Conservation (phyloP, 176 grass and related monocot species). For the Olyra latifolia region DNA sequence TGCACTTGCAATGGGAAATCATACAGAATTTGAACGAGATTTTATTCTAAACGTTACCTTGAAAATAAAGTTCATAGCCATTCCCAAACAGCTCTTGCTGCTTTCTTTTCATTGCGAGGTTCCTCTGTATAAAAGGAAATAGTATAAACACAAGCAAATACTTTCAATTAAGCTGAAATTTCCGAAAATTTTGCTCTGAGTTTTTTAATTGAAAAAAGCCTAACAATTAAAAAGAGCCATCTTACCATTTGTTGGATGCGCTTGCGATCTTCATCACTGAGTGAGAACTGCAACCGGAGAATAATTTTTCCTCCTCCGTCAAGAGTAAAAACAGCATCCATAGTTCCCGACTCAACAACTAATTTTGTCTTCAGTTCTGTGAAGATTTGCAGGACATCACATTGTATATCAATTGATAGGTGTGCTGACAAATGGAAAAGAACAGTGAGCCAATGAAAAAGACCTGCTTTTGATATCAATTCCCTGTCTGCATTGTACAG, state of each 20-base stretch:
- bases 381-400: not conserved
- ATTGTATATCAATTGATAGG: not conserved
- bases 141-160: not conserved
- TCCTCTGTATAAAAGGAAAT: constrained; percentile 41
- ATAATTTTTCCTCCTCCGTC: constrained; percentile 26
- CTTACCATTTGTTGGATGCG: constrained; percentile 50
- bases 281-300: constrained; percentile 42
- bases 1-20: not conserved
- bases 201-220: not conserved
- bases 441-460: not conserved
- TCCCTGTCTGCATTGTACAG: constrained; percentile 34
- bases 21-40: not conserved
- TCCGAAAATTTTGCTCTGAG: not conserved
- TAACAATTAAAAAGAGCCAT: not conserved
- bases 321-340: constrained; percentile 36
- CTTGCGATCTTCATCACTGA: constrained; percentile 50
- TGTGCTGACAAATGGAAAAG: not conserved
- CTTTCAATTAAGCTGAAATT: not conserved
- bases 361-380: constrained; percentile 41
- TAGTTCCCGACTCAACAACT: constrained; percentile 45
- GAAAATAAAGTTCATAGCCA: constrained; percentile 17
- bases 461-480: constrained; percentile 47
- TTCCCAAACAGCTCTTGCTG: constrained; percentile 32
- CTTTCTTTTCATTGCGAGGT: constrained; percentile 39
- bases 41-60: constrained; percentile 28